Evolutionary conservation across 805 yeast genomes (phyloP).

Genomic region (Clavispora santaluciae): DNA sequence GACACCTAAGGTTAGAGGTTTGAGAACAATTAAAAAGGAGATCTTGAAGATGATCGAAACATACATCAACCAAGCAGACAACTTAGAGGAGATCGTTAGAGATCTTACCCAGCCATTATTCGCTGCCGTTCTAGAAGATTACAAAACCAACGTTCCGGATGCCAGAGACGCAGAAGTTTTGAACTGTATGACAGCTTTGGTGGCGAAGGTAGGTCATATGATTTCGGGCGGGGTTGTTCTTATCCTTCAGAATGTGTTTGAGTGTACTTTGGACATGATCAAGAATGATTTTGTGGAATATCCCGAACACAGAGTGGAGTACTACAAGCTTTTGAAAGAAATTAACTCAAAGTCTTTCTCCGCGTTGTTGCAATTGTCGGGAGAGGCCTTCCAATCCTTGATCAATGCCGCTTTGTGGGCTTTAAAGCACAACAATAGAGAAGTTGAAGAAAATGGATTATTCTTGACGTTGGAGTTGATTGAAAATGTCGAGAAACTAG

Average conservation of each 20-base stretch:
- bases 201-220: conserved; percentile 77
- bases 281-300: conserved; percentile 92
- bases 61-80: conserved; percentile 81
- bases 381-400: conserved; percentile 85
- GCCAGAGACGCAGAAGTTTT: conserved; percentile 97
- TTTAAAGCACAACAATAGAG: conserved; percentile 94
- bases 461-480: conserved; percentile 77
- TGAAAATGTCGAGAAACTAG: conserved; percentile 76
- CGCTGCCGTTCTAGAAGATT: conserved; percentile 83
- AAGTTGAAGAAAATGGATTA: conserved; percentile 90
- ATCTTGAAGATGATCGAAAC: conserved; percentile 83
- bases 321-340: conserved; percentile 82
- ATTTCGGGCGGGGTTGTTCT: conserved; percentile 86
- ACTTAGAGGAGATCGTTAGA: conserved; percentile 75
- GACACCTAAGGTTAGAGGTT: conserved; percentile 90
- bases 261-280: conserved; percentile 92
- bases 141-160: conserved; percentile 83
- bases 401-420: conserved; percentile 98
- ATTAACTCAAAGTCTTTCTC: conserved; percentile 81
- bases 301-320: conserved; percentile 97
- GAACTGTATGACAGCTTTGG: conserved; percentile 89
- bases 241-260: conserved; percentile 87
- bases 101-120: conserved; percentile 81
- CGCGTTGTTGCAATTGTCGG: conserved; percentile 83
- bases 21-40: conserved; percentile 95